Conservation (phyloP, 2,329 filamentous ascomycete genomes). For the Penicillium frequentans region DNA sequence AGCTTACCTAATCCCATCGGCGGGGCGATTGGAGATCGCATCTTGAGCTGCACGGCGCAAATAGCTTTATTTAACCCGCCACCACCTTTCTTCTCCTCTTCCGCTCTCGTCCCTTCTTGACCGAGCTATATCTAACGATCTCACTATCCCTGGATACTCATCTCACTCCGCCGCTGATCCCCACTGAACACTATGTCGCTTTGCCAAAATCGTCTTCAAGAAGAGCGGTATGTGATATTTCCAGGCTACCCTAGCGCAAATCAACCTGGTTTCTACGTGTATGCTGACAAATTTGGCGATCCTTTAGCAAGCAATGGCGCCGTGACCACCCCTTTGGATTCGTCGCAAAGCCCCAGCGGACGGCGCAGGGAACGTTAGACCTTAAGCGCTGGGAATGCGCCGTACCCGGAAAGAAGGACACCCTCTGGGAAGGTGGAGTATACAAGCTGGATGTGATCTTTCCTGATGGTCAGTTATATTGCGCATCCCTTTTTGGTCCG, state of each 20-base stretch:
- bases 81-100: background rate
- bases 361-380: constrained; percentile 76
- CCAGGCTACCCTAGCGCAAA: background rate
- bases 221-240: constrained; percentile 70
- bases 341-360: constrained; percentile 84
- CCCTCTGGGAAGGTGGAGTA: constrained; percentile 94
- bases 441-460: constrained; percentile 94
- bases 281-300: constrained; percentile 13
- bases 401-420: constrained; percentile 93
- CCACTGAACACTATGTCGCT: constrained; percentile 66
- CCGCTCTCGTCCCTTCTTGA: background rate
- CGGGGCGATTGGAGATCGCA: constrained; percentile 4
- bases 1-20: constrained; percentile 4
- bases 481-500: constrained; percentile 9
- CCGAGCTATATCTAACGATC: background rate
- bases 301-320: constrained; percentile 88
- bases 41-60: background rate
- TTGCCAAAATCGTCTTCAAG: constrained; percentile 81
- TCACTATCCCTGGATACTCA: background rate
- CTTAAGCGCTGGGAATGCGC: constrained; percentile 96
- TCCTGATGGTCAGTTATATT: constrained; percentile 71
- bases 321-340: constrained; percentile 97
- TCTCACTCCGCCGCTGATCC: background rate
- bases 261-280: background rate
- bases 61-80: background rate